A percentile compares a stretch with the other conserved stretches of the same genome.
phyloP scores from a whole-genome alignment of 148 eudicot genomes.

The Nyssa sinensis region DNA sequence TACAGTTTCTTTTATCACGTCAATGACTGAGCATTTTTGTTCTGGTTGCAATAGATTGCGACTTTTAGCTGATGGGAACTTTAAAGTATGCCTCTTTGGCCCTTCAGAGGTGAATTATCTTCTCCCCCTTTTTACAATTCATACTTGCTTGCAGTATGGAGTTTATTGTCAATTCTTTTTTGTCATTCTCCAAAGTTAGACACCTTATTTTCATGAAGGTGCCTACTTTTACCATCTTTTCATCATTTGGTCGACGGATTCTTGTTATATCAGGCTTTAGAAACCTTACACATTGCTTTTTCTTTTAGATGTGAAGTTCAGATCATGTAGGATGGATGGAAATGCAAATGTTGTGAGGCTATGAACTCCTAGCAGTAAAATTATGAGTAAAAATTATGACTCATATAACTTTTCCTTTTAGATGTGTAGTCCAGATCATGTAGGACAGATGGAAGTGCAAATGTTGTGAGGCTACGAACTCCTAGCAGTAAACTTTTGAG shows the following conservation, averaged over 20 bases:
- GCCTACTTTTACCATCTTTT: not conserved
- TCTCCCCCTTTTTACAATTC: not conserved
- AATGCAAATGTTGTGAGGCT: no score
- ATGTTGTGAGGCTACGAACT: no score
- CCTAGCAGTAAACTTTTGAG: no score
- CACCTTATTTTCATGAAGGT: not conserved
- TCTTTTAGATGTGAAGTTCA: no score
- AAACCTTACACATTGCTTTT: no score
- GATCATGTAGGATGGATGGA: no score
- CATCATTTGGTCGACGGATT: not conserved
- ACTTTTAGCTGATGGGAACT: slow-evolving; percentile 91
- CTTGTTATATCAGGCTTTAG: slow-evolving; percentile 8
- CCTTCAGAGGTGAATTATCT: slow-evolving; percentile 71
- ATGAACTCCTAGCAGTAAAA: no score
- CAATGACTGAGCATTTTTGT: slow-evolving; percentile 98
- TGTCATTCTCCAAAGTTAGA: not conserved
- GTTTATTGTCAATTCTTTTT: not conserved
- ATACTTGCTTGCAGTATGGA: not conserved
- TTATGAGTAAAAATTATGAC: no score
- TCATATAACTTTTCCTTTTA: no score
- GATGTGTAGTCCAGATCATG: no score
- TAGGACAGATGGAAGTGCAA: no score
- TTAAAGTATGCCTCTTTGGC: slow-evolving; percentile 96
- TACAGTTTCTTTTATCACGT: slow-evolving; percentile 91
- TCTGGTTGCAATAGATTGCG: slow-evolving; percentile 91